Conservation (phyloP, 495 filamentous ascomycete genomes). For the Mytilinidion resinicola region DNA sequence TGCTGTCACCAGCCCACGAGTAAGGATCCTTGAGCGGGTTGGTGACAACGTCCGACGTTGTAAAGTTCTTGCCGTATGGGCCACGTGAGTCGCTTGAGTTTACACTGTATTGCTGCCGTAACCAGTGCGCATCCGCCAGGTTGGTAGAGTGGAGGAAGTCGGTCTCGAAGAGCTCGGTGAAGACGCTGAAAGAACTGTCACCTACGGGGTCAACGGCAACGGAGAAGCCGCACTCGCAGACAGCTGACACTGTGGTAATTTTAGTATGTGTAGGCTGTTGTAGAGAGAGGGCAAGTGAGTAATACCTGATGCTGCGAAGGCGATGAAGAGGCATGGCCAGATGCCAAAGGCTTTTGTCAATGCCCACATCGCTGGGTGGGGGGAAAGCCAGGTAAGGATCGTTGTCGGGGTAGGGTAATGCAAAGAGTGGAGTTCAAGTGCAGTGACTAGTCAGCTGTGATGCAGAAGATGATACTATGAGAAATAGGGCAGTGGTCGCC, state of each 20-base stretch:
- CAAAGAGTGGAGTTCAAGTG: too few relatives aligned
- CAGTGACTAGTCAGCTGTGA: too few relatives aligned
- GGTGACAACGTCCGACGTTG: conserved; percentile 47
- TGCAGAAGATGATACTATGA: too few relatives aligned
- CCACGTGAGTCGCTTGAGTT: conserved; percentile 48
- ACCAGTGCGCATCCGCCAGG: conserved; percentile 48
- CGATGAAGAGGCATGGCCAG: background rate
- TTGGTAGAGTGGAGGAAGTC: conserved; percentile 56
- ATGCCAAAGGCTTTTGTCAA: too few relatives aligned
- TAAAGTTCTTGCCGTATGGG: conserved; percentile 58
- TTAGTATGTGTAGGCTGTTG: too few relatives aligned
- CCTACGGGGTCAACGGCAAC: conserved; percentile 38
- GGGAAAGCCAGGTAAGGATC: background rate
- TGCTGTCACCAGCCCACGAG: conserved; percentile 37
- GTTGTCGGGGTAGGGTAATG: too few relatives aligned
- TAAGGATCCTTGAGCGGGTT: conserved; percentile 42
- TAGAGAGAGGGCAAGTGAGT: too few relatives aligned
- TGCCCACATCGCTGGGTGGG: background rate
- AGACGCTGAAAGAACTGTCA: conserved; percentile 38
- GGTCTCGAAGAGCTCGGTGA: conserved; percentile 62
- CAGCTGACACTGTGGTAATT: conserved; percentile 32
- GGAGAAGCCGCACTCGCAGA: conserved; percentile 68
- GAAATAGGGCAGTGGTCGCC: too few relatives aligned
- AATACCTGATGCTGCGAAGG: too few relatives aligned
- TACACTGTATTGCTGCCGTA: conserved; percentile 57